Evolutionary conservation across 768 basidiomycete genomes (phyloP), one percentile per base, ranked within the genome.

Genomic region (Mycena chlorophos): DNA sequence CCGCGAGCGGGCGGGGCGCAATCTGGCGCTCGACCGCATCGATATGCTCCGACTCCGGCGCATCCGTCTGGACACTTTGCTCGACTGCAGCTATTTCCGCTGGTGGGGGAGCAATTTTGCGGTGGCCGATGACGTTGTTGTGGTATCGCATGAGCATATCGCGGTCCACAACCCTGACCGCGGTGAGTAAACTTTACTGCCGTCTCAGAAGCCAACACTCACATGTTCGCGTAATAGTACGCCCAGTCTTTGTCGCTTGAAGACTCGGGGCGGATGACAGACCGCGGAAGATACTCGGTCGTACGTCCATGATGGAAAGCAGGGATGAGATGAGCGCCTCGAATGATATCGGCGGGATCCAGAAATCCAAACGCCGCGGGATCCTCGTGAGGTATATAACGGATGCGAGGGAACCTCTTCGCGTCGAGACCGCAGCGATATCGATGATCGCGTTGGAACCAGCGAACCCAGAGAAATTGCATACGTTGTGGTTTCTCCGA

Each of bases 121-220:
- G 34, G n/a, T 54, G 53, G 0, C 53, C 53, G 1, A 49, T 26
- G 10, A 26, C 53, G 0, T 23, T 37, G 1, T 23, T 46, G 17
- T 34, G 27, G 17, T 54, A 54, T 12, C 53, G 22, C 45, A 54
- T 47, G 13, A 47, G 45, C 52, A 54, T 45, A n/a, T 54, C 52
- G 3, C 52, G 28, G 34, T 49, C 45, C 28, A 10, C 54, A 48
- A n/a, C 45, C 19, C 13, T 38, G 29, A 3, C 19, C 16, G 25
- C 23, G 2, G 31, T 6, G 2, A 8, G 10, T 16, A 3, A n/a
- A n/a, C n/a, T 37, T 37, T n/a, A n/a, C n/a, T 10, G 34, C n/a
- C 10, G n/a, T 10, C 34, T 25, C 5, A 14, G 27, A 26, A 27
- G 10, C 12, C 10, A n/a, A 10, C 10, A 23, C 40, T 43, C 40